A percentile compares a stretch with the other conserved stretches of the same genome.
Evolutionary conservation across 2,329 filamentous ascomycete species (phyloP).

Genomic region (Monilinia aucupariae): DNA sequence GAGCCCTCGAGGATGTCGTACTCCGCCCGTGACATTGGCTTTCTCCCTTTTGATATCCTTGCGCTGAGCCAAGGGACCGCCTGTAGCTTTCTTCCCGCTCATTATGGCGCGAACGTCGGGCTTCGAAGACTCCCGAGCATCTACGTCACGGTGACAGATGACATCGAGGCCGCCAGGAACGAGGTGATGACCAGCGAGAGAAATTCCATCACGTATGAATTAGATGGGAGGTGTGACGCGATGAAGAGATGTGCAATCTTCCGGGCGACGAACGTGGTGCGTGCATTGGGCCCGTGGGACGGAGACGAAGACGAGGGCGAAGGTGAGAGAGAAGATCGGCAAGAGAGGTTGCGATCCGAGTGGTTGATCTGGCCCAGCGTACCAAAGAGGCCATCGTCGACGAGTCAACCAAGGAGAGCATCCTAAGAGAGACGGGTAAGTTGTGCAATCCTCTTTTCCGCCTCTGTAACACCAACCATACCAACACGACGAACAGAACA

Average conservation of each 20-base stretch:
- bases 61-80: neutral
- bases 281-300: too few species aligned
- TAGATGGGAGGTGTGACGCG: neutral
- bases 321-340: neutral
- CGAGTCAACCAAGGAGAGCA: neutral
- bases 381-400: neutral
- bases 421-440: neutral
- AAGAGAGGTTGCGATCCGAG: neutral
- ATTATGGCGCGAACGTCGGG: neutral
- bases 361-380: conserved; percentile 7
- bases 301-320: neutral
- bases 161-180: neutral
- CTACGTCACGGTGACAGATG: neutral
- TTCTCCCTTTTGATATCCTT: neutral
- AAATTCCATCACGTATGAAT: neutral
- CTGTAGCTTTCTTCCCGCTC: neutral
- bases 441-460: rapidly evolving
- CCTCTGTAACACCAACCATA: neutral
- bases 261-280: neutral
- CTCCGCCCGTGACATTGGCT: neutral
- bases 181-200: neutral
- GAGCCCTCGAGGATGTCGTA: neutral
- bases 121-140: neutral
- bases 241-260: neutral
- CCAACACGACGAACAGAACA: neutral